Conservation (phyloP, 2,329 filamentous ascomycete species). For the Aspergillus brunneoviolaceus region DNA sequence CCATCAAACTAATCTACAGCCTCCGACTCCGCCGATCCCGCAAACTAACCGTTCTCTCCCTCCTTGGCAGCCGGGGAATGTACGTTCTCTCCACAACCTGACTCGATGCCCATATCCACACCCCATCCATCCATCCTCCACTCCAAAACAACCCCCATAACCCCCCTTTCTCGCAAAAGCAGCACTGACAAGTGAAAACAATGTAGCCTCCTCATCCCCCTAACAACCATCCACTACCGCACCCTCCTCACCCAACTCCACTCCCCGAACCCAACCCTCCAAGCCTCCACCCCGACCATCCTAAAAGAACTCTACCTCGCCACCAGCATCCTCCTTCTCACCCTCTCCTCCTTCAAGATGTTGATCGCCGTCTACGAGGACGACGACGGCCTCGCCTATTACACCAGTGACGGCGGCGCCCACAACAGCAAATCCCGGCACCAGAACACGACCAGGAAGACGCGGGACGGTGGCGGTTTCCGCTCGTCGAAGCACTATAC, state of each 20-base stretch:
- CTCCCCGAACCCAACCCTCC: constrained; percentile 38
- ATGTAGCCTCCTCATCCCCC: constrained; percentile 29
- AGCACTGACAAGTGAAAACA: too few relatives aligned
- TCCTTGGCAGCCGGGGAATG: constrained; percentile 44
- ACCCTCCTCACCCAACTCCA: constrained; percentile 33
- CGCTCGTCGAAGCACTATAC: not conserved
- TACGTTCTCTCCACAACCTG: constrained; percentile 21
- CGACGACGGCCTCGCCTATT: constrained; percentile 24
- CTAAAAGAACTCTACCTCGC: constrained; percentile 44
- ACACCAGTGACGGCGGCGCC: constrained; percentile 1
- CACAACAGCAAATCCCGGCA: not conserved
- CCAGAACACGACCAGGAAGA: not conserved
- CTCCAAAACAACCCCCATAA: not conserved
- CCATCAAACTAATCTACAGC: constrained; percentile 39
- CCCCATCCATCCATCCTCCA: too few relatives aligned
- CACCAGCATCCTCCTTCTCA: constrained; percentile 45
- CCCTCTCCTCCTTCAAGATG: constrained; percentile 46
- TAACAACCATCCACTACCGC: constrained; percentile 39
- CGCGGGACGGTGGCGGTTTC: not conserved
- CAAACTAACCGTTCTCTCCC: constrained; percentile 41
- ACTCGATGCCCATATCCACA: too few relatives aligned
- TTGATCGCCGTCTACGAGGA: constrained; percentile 42
- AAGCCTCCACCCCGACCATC: constrained; percentile 35
- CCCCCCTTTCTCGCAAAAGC: not conserved
- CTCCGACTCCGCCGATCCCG: constrained; percentile 39